phyloP scores from a whole-genome alignment of 345 rosid species.

The Linum trigynum region DNA sequence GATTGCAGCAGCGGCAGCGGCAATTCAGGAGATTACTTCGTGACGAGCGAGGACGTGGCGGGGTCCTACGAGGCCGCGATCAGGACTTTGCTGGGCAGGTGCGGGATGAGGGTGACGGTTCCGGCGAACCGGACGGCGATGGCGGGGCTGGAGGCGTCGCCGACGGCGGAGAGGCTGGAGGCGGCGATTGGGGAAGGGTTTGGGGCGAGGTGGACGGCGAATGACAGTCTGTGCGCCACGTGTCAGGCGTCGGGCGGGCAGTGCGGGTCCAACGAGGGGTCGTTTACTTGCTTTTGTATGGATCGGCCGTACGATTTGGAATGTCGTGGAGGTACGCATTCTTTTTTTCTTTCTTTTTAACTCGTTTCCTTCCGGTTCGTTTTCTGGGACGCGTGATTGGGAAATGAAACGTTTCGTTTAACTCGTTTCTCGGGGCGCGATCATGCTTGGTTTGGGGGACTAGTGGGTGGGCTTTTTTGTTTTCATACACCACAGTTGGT shows the following conservation, averaged over 20 bases:
- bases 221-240: neutral
- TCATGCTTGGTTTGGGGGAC: no score
- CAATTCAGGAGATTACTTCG: neutral
- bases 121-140: neutral
- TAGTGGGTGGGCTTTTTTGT: no score
- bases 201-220: neutral
- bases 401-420: neutral
- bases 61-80: neutral
- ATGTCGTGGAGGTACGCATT: neutral
- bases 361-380: neutral
- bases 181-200: neutral
- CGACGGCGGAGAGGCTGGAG: neutral
- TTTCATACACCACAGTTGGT: no score
- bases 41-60: neutral
- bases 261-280: neutral
- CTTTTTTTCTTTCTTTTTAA: no score
- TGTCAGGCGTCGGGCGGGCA: neutral
- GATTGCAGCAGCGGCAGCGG: neutral
- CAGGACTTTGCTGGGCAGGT: neutral
- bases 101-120: neutral
- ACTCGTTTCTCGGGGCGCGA: no score
- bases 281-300: neutral
- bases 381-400: neutral
- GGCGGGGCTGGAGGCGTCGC: neutral
- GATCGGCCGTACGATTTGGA: neutral